phyloP scores from a whole-genome alignment of 2,329 filamentous ascomycete genomes.

The Fusarium agapanthi region DNA sequence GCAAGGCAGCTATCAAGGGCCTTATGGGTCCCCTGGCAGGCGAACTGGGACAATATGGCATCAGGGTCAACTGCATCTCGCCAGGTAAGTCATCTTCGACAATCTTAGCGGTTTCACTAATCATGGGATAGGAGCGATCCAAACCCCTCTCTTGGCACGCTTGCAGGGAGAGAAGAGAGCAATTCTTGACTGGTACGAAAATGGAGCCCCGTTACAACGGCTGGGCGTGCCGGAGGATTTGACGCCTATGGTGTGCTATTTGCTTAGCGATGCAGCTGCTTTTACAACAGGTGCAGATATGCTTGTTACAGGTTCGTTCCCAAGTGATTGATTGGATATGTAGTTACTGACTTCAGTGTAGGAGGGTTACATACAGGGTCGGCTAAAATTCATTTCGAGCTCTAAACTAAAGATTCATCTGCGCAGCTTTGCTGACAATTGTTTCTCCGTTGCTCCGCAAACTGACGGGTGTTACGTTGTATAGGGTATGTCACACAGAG shows the following conservation, averaged over 20 bases:
- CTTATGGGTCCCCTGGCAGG: not conserved
- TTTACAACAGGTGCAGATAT: not conserved
- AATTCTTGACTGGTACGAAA: not conserved
- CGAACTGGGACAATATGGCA: not conserved
- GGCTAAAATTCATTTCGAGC: not conserved
- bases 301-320: not conserved
- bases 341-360: not conserved
- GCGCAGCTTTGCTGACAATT: rapidly evolving
- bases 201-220: not conserved
- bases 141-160: not conserved
- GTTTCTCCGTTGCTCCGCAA: too few relatives aligned
- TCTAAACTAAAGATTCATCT: too few relatives aligned
- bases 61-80: not conserved
- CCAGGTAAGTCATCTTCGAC: not conserved
- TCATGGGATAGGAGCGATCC: not conserved
- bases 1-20: not conserved
- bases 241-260: not conserved
- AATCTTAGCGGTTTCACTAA: not conserved
- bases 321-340: rapidly evolving
- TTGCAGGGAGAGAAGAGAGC: not conserved
- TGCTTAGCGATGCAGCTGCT: not conserved
- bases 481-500: not conserved
- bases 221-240: not conserved
- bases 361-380: not conserved
- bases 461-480: not conserved